Evolutionary conservation across 2,329 filamentous ascomycete species (phyloP).

Genomic region (Aspergillus costaricaensis): DNA sequence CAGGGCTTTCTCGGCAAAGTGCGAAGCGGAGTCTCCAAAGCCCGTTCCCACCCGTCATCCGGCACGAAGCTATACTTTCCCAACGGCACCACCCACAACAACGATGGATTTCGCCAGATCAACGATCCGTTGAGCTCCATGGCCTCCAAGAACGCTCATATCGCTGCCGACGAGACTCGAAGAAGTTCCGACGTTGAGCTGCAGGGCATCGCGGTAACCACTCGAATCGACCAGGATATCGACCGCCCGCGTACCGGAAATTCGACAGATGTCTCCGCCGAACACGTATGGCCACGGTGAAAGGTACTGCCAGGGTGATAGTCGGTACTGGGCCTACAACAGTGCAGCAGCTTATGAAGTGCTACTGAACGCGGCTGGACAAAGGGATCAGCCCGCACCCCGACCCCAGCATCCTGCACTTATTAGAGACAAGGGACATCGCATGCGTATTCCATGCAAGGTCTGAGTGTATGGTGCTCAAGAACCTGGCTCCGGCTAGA

Average conservation of each 20-base stretch:
- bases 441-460: too few relatives aligned
- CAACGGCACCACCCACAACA: conserved; percentile 1
- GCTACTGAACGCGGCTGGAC: too few relatives aligned
- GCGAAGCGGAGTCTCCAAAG: conserved; percentile 11
- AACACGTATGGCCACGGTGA: background rate
- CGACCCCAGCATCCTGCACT: too few relatives aligned
- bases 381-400: too few relatives aligned
- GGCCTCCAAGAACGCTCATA: background rate
- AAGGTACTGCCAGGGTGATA: too few relatives aligned
- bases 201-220: conserved; percentile 13
- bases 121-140: conserved; percentile 2
- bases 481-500: too few relatives aligned
- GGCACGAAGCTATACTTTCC: conserved; percentile 10
- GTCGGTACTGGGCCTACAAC: too few relatives aligned
- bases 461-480: too few relatives aligned
- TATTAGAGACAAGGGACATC: too few relatives aligned
- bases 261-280: background rate
- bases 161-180: background rate
- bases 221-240: conserved; percentile 5
- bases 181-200: conserved; percentile 11
- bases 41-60: conserved; percentile 3
- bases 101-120: conserved; percentile 15
- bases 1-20: conserved; percentile 13
- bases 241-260: background rate
- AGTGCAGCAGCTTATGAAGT: too few relatives aligned